Conservation (phyloP, 805 yeast species). For the Metschnikowia orientalis region DNA sequence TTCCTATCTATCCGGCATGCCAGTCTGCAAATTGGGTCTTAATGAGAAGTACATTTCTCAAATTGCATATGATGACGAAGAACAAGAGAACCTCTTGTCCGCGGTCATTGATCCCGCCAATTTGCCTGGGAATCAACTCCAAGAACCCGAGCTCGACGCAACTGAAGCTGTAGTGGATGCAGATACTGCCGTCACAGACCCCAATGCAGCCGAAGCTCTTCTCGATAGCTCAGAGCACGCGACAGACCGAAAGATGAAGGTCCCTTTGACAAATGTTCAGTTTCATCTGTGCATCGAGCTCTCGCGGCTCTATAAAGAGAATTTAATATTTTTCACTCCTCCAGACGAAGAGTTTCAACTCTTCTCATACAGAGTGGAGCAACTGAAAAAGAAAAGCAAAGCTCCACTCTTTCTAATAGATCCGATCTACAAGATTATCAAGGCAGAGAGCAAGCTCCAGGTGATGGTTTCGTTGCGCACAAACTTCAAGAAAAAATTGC, state of each 20-base stretch:
- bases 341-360: slow-evolving; percentile 58
- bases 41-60: slow-evolving; percentile 36
- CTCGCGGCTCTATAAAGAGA: slow-evolving; percentile 59
- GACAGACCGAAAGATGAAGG: slow-evolving; percentile 8
- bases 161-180: background rate
- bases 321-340: slow-evolving; percentile 75
- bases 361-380: slow-evolving; percentile 40
- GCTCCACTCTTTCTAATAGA: slow-evolving; percentile 43
- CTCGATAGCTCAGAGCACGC: no score
- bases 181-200: background rate
- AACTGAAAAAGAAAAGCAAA: slow-evolving; percentile 33
- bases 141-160: slow-evolving; percentile 5
- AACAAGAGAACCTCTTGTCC: slow-evolving; percentile 6
- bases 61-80: slow-evolving; percentile 23
- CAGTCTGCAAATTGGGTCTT: slow-evolving; percentile 38
- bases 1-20: slow-evolving; percentile 44
- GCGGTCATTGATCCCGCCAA: background rate
- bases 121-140: slow-evolving; percentile 12
- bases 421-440: slow-evolving; percentile 30
- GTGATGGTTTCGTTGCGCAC: slow-evolving; percentile 33
- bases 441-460: slow-evolving; percentile 25
- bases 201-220: background rate
- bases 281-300: slow-evolving; percentile 69
- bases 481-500: slow-evolving; percentile 32
- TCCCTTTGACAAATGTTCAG: slow-evolving; percentile 39